Base-by-base conservation (phyloP, 495 filamentous ascomycete species). In the Sordaria brevicollis region DNA sequence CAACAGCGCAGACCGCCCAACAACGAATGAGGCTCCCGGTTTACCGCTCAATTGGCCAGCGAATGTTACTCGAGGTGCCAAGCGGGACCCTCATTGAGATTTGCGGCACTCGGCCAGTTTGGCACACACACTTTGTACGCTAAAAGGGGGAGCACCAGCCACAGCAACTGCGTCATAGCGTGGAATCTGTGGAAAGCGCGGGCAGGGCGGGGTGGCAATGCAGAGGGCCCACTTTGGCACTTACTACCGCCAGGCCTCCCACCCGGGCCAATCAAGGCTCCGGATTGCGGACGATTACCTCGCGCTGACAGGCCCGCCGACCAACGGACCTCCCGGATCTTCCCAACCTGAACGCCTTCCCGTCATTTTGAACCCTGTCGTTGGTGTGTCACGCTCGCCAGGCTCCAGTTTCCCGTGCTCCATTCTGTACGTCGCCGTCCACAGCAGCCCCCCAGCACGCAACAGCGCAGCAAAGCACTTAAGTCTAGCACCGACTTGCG, bases 101-200 rank as follows among this genome's bases (percentile, higher is more conserved):
- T 68, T 39, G 29, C 67, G 67, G 25, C n/a, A 29, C 39, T 57
- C 36, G 21, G 37, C 15, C 37, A 68, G 65, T 69, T 37, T 31
- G 21, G n/a, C 31, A 36, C 31, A 38, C 35, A 68, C 35, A 33
- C 21, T 31, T 68, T 66, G 17, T 65, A 34, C 9, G 36, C 33
- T 34, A 8, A 31, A 7, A 31, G 19, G n/a, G 67, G 67, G 8
- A 9, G 35, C 73, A 73, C 69, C 57, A 74, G 71, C 73, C 73
- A 72, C 73, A 74, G 15, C 2, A 0, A 15, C 57, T 72, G 72
- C 72, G 72, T 74, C 72, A 74, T 74, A 65, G 57, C 71, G 49
- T 62, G 49, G 49, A 62, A 57, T 31, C 49, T 3, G 25, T 57
- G 49, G 49, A 57, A 57, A 62, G 49, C 49, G 49, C 49, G 49